Evolutionary conservation across 371 early-diverging fungal genomes (phyloP), one percentile per base, ranked within the genome.

Genomic region (Mucor indicus): DNA sequence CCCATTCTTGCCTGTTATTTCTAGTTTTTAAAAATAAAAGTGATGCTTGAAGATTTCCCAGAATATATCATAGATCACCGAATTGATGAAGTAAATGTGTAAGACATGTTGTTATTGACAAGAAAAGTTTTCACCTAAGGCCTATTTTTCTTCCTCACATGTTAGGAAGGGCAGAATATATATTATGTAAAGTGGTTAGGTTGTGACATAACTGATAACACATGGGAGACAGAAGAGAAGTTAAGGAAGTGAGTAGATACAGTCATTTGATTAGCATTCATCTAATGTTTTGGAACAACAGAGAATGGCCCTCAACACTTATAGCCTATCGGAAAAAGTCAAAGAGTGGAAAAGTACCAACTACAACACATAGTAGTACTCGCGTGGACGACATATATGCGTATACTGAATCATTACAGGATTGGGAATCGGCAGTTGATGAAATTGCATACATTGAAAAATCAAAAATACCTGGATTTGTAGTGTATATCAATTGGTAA

Each of bases 111-210:
- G 13, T 7, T 10, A 21, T 36, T 6, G 21, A 4, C 12, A 12
- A 23, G 3, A 22, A 13, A 37, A 44, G 32, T 7, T 11, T 27
- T 7, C 29, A 7, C 29, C 5, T 27, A 27, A 27, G 29, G 7
- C n/a, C 6, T 33, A 33, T n/a, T n/a, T n/a, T n/a, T n/a, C n/a
- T n/a, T n/a, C n/a, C n/a, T n/a, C n/a, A n/a, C n/a, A 4, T 22
- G 25, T 32, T 44, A 61, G 62, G 31, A 52, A 25, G 62, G 53
- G 30, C 45, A 52, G 21, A 17, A 13, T 9, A 15, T 30, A 8
- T 56, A 55, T 36, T 25, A 45, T 30, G 56, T 61, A 12, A 61
- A 61, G 41, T 61, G 62, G 62, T 0, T 52, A 17, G 62, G 62
- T 3, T 61, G 38, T 20, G 62, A 61, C 44, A 22, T 38, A n/a